Conservation (phyloP, 2,329 filamentous ascomycete species). For the Cladosporium austrohemisphaericum region DNA sequence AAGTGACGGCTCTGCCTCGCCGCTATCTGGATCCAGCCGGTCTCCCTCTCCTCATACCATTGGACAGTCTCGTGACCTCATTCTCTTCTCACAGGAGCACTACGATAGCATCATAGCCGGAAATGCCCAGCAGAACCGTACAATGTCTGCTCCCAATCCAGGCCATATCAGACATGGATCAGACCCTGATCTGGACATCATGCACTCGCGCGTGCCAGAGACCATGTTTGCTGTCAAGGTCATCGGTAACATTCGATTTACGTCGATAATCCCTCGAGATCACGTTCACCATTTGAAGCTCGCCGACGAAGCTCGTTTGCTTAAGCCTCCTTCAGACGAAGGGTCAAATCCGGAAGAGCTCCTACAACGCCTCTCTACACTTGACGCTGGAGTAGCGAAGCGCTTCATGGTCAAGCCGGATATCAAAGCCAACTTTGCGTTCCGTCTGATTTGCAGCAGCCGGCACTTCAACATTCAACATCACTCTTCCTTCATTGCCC, state of each 20-base stretch:
- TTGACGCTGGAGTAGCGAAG: constrained; percentile 24
- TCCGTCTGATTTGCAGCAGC: constrained; percentile 37
- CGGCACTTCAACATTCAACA: constrained; percentile 31
- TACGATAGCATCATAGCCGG: background rate
- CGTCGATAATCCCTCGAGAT: constrained; percentile 20
- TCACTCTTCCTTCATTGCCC: constrained; percentile 41
- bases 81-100: constrained; percentile 8
- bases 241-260: constrained; percentile 17
- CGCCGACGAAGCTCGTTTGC: constrained; percentile 26
- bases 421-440: constrained; percentile 31
- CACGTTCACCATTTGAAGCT: constrained; percentile 28
- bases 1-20: constrained; percentile 7
- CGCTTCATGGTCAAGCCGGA: constrained; percentile 34
- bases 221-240: constrained; percentile 19
- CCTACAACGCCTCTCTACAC: constrained; percentile 21
- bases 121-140: background rate
- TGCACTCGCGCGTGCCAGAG: background rate
- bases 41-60: constrained; percentile 9
- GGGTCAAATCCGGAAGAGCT: constrained; percentile 25
- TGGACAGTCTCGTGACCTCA: background rate
- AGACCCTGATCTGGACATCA: constrained; percentile 8
- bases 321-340: constrained; percentile 27
- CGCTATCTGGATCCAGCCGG: constrained; percentile 7
- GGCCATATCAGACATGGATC: constrained; percentile 8
- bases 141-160: background rate